A percentile compares a stretch with the other conserved stretches of the same genome.
Evolutionary conservation across 2,329 filamentous ascomycete species (phyloP).

Genomic region (Aschersonia sp.): DNA sequence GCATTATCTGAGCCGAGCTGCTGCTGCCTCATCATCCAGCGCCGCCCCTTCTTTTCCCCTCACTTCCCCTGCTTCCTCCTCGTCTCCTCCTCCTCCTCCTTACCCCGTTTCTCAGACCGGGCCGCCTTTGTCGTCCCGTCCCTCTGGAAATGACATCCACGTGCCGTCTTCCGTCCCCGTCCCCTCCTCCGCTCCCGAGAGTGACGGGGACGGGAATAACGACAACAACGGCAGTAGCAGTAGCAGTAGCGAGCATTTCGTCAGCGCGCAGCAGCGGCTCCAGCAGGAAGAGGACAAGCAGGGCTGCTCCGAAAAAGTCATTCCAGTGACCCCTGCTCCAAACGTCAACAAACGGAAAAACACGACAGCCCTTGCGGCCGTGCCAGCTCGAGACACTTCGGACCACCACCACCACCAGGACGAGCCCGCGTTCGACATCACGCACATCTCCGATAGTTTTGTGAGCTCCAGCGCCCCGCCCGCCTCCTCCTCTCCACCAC

Average conservation of each 20-base stretch:
- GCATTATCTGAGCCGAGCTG: constrained; percentile 25
- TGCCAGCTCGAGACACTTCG: neutral
- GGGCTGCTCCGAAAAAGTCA: constrained; percentile 3
- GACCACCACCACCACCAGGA: constrained; percentile 1
- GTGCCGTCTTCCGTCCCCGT: neutral
- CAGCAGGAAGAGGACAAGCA: no score
- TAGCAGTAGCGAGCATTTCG: neutral
- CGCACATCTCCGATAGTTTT: constrained; percentile 18
- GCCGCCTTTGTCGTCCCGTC: neutral
- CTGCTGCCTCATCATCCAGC: neutral
- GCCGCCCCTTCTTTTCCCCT: neutral
- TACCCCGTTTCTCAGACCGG: neutral
- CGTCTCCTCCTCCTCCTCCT: neutral
- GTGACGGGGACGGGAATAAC: neutral
- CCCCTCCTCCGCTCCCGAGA: constrained; percentile 1
- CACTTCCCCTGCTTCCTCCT: no score
- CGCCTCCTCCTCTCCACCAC: constrained; percentile 1
- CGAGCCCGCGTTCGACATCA: constrained; percentile 10
- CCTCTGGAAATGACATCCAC: neutral
- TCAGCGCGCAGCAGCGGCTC: no score
- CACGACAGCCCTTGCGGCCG: neutral
- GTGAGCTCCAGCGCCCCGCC: constrained; percentile 8
- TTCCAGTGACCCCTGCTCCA: constrained; percentile 12
- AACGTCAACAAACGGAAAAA: no score
- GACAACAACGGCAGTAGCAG: neutral